A percentile compares a stretch with the other conserved stretches of the same genome.
Evolutionary conservation across 2,329 filamentous ascomycete genomes (phyloP).

Genomic region (Paraphaeosphaeria sporulosa): DNA sequence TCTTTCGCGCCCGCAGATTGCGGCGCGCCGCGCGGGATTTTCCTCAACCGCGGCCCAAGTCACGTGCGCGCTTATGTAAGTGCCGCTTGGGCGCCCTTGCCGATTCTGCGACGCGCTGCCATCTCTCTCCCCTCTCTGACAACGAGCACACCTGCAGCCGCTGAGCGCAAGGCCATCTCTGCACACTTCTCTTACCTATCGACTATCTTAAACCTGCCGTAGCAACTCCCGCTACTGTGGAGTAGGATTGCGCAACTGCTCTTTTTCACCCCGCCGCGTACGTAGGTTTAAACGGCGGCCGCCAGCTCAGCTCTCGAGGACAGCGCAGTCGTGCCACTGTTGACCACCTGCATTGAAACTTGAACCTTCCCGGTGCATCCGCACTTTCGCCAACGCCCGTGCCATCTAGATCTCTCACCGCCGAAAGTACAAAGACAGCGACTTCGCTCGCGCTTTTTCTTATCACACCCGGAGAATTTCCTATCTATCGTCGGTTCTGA

Average conservation of each 20-base stretch:
- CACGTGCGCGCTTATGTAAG: slow-evolving; percentile 9
- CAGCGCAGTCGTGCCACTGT: slow-evolving; percentile 26
- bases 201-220: slow-evolving; percentile 19
- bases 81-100: slow-evolving; percentile 7
- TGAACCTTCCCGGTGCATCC: slow-evolving; percentile 15
- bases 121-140: slow-evolving; percentile 9
- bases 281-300: slow-evolving; percentile 31
- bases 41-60: not conserved
- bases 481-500: slow-evolving; percentile 29
- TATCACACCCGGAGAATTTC: slow-evolving; percentile 11
- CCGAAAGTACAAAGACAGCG: slow-evolving; percentile 33
- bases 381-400: slow-evolving; percentile 28
- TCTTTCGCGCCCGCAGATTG: slow-evolving; percentile 5
- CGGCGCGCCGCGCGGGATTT: not conserved
- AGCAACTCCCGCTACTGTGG: slow-evolving; percentile 27
- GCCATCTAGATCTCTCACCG: slow-evolving; percentile 37
- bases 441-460: slow-evolving; percentile 24
- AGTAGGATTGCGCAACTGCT: slow-evolving; percentile 26
- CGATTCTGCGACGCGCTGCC: slow-evolving; percentile 9
- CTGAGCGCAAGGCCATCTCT: slow-evolving; percentile 30
- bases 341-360: slow-evolving; percentile 25
- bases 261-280: slow-evolving; percentile 30
- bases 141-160: slow-evolving; percentile 22
- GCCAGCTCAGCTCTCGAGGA: slow-evolving; percentile 29
- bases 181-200: slow-evolving; percentile 30